Conservation (phyloP, 352 stramenopile genomes). For the Phytophthora melonis region DNA sequence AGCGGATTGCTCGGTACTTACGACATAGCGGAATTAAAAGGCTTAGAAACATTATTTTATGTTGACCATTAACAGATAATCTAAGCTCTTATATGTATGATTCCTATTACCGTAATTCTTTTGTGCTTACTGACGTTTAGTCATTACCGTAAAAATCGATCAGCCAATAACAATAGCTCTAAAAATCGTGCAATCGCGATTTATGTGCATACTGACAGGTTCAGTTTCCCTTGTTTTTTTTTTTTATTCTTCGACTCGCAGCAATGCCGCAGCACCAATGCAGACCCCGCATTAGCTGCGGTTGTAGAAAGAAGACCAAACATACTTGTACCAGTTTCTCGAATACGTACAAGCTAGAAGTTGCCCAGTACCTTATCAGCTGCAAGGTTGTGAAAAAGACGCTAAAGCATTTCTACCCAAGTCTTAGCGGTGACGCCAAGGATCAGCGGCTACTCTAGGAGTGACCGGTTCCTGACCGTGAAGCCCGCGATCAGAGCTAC, state of each 20-base stretch:
- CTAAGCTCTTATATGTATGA: no score
- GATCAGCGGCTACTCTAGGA: not conserved
- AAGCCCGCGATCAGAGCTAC: no score
- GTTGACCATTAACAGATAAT: no score
- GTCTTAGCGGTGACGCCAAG: not conserved
- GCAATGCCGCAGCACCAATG: not conserved
- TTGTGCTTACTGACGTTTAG: not conserved
- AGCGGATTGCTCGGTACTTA: no score
- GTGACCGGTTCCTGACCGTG: no score
- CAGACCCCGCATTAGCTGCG: not conserved
- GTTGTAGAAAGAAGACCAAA: not conserved
- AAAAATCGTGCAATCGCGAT: not conserved
- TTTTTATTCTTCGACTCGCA: not conserved
- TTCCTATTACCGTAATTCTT: not conserved
- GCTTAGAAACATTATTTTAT: no score
- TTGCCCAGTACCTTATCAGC: not conserved
- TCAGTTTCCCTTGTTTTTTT: not conserved
- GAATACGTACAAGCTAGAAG: not conserved
- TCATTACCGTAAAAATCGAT: not conserved
- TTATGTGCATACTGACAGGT: not conserved
- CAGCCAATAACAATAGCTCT: not conserved
- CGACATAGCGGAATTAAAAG: no score
- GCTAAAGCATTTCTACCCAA: not conserved
- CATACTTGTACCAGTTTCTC: not conserved
- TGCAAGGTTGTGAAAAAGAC: not conserved